phyloP scores from a whole-genome alignment of 148 eudicot species.

The Camellia sinensis region DNA sequence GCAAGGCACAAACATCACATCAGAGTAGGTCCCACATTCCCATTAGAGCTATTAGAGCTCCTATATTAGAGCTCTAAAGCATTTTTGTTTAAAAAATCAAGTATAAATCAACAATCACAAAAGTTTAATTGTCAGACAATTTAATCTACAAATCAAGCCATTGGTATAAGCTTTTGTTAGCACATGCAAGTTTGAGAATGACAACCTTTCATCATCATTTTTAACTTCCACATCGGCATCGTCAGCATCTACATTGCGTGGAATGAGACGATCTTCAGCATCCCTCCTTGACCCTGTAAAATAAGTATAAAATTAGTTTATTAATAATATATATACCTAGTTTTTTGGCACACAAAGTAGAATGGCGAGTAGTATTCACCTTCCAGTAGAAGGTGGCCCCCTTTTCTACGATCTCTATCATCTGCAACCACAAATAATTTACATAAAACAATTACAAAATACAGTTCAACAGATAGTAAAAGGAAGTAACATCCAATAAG shows the following conservation, averaged over 20 bases:
- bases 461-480: neutral
- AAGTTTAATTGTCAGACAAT: neutral
- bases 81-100: neutral
- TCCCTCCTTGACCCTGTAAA: slow-evolving; percentile 75
- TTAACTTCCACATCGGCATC: slow-evolving; percentile 80
- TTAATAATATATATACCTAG: neutral
- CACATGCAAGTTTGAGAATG: neutral
- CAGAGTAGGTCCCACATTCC: no score
- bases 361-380: slow-evolving; percentile 37
- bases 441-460: neutral
- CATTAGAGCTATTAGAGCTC: no score
- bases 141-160: neutral
- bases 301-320: neutral
- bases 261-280: slow-evolving; percentile 63
- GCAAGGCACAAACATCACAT: no score
- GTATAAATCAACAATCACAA: neutral
- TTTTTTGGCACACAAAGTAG: neutral
- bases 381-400: slow-evolving; percentile 76
- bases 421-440: slow-evolving; percentile 45
- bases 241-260: slow-evolving; percentile 82
- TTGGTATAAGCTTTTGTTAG: neutral
- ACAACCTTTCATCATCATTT: slow-evolving; percentile 78
- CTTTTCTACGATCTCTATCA: slow-evolving; percentile 83
- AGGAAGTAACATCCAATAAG: neutral
- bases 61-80: no score